Conservation (phyloP, 1,139 yeast genomes). For the Yamadazyma mexicana region DNA sequence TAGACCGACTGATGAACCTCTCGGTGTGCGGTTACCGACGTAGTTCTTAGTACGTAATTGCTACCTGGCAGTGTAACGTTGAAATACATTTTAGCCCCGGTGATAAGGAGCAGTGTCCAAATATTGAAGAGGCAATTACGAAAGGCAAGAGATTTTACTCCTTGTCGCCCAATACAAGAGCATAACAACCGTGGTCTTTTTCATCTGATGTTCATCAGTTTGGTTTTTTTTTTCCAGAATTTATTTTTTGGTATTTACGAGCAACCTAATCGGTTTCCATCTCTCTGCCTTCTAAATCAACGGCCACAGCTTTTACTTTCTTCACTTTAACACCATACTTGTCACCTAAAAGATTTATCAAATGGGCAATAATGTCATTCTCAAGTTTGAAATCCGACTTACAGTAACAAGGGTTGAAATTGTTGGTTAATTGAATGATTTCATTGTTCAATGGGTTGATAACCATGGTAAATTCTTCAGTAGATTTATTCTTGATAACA, state of each 20-base stretch:
- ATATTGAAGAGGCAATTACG: too few species aligned
- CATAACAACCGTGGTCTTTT: not conserved
- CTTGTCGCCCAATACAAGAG: too few species aligned
- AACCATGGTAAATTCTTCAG: slow-evolving; percentile 73
- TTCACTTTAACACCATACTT: slow-evolving; percentile 67
- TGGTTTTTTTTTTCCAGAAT: too few species aligned
- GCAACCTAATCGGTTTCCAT: slow-evolving; percentile 17
- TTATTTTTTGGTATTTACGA: not conserved
- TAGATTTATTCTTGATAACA: slow-evolving; percentile 54
- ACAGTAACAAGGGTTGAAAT: slow-evolving; percentile 78
- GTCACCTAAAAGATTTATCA: slow-evolving; percentile 61
- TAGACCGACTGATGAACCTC: not conserved
- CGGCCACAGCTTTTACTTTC: slow-evolving; percentile 49
- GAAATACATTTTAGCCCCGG: too few species aligned
- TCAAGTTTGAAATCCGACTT: slow-evolving; percentile 68
- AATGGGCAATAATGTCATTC: slow-evolving; percentile 45
- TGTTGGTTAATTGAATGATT: slow-evolving; percentile 67
- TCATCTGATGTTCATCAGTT: too few species aligned
- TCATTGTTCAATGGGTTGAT: slow-evolving; percentile 39
- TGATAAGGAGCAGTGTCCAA: too few species aligned
- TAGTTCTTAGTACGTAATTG: not conserved
- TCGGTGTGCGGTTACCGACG: not conserved
- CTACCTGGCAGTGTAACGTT: too few species aligned
- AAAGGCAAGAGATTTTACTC: too few species aligned
- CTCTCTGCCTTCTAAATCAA: slow-evolving; percentile 10